A percentile compares a stretch with the other conserved stretches of the same genome.
Conservation (phyloP, 2,329 filamentous ascomycete genomes). For the Colletotrichum filicis region DNA sequence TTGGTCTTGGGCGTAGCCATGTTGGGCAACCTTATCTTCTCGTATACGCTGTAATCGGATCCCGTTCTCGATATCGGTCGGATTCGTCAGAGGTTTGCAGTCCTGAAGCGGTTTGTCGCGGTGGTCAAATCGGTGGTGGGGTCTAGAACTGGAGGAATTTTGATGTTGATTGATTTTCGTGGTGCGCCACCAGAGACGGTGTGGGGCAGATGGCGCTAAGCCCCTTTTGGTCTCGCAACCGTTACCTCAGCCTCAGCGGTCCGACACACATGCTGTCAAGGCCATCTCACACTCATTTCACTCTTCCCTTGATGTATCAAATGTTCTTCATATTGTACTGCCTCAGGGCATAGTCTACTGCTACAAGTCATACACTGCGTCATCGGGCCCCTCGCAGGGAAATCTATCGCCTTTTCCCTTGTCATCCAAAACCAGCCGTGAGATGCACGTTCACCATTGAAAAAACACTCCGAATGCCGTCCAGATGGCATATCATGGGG, state of each 20-base stretch:
- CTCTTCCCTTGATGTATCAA: not conserved
- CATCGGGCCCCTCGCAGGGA: constrained; percentile 1
- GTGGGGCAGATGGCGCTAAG: constrained; percentile 21
- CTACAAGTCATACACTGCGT: constrained; percentile 25
- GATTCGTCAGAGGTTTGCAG: constrained; percentile 16
- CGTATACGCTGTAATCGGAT: not conserved
- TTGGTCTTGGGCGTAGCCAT: constrained; percentile 35
- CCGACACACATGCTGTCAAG: not conserved
- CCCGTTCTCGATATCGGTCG: constrained; percentile 4
- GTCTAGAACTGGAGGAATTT: constrained; percentile 30
- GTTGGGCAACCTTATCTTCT: not conserved
- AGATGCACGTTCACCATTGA: constrained; percentile 8
- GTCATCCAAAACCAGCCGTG: constrained; percentile 21
- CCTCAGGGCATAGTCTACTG: not conserved
- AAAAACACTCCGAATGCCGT: constrained; percentile 29
- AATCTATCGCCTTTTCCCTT: constrained; percentile 17
- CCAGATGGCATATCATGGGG: constrained; percentile 9
- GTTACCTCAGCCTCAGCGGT: not conserved
- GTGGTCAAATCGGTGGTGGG: constrained; percentile 32
- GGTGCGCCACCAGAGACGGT: constrained; percentile 31
- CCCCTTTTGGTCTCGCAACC: constrained; percentile 9
- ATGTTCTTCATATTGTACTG: not conserved
- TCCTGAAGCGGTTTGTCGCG: constrained; percentile 32
- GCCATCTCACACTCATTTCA: not conserved
- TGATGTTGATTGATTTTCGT: constrained; percentile 35